phyloP scores from a whole-genome alignment of 495 filamentous ascomycete genomes.

The Hypoxylon rickii region DNA sequence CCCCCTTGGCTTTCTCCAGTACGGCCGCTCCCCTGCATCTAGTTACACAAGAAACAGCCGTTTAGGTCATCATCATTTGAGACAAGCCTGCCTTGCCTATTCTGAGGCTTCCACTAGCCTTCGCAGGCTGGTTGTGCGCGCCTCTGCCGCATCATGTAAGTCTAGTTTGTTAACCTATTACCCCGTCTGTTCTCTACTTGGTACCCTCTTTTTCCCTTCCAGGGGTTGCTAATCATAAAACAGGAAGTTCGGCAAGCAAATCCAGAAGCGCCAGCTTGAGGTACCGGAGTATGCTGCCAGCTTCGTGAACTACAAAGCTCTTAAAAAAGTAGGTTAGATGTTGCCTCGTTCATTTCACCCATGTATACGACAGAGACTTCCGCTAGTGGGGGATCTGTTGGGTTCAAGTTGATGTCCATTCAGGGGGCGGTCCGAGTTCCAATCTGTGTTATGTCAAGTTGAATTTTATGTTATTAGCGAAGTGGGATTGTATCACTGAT shows the following conservation, averaged over 20 bases:
- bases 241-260: slow-evolving; percentile 99
- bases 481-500: slow-evolving; percentile 40
- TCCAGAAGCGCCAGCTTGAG: slow-evolving; percentile 97
- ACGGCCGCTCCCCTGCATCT: slow-evolving; percentile 31
- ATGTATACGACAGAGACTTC: slow-evolving; percentile 5
- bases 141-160: slow-evolving; percentile 43
- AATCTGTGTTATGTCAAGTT: slow-evolving; percentile 20
- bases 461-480: slow-evolving; percentile 18
- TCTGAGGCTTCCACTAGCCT: slow-evolving; percentile 23
- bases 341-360: slow-evolving; percentile 3
- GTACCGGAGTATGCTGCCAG: slow-evolving; percentile 98
- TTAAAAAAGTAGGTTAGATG: slow-evolving; percentile 80
- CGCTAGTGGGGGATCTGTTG: not conserved
- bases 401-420: not conserved
- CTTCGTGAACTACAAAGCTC: slow-evolving; percentile 98
- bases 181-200: not conserved
- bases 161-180: not conserved
- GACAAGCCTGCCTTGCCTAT: slow-evolving; percentile 5
- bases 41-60: slow-evolving; percentile 22
- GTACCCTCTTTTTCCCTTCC: not conserved
- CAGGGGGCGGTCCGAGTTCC: slow-evolving; percentile 2
- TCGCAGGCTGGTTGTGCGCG: slow-evolving; percentile 27
- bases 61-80: slow-evolving; percentile 17
- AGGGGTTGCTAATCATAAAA: slow-evolving; percentile 19
- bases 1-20: slow-evolving; percentile 2